These are phyloP conservation scores for Taphrina communis DNA, from an alignment of 1,139 yeast species.

Conservation along the genomic window DNA sequence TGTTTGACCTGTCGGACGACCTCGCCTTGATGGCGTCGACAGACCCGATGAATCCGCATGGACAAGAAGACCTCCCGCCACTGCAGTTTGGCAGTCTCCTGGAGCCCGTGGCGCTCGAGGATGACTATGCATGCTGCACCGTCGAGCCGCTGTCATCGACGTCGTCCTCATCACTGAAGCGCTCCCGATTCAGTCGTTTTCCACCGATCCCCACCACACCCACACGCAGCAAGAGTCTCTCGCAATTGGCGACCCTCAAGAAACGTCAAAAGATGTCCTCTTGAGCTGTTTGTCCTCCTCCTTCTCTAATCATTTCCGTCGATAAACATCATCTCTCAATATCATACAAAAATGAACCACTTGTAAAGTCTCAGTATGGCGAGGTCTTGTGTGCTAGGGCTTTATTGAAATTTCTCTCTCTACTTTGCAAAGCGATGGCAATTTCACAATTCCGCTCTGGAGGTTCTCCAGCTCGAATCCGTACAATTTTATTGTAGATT, in stretches of 20 bases:
- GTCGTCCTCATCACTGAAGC: neutral
- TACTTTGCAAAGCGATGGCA: neutral
- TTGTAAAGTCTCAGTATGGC: neutral
- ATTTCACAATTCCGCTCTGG: neutral
- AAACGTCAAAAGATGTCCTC: neutral
- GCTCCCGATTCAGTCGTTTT: slow-evolving; percentile 4
- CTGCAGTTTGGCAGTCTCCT: slow-evolving; percentile 13
- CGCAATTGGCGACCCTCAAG: neutral
- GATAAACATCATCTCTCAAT: neutral
- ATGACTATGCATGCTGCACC: neutral
- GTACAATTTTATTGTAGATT: too few relatives aligned
- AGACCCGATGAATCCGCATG: neutral
- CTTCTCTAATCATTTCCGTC: neutral
- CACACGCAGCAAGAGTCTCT: slow-evolving; percentile 3
- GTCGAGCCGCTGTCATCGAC: neutral
- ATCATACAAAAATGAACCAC: too few relatives aligned
- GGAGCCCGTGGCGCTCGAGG: slow-evolving; percentile 5
- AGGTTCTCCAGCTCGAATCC: too few relatives aligned
- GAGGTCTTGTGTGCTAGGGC: neutral
- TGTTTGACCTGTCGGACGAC: slow-evolving; percentile 17
- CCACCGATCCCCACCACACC: slow-evolving; percentile 7
- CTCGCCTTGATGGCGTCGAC: neutral
- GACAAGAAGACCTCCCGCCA: neutral
- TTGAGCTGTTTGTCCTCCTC: neutral
- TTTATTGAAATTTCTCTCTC: neutral